Conservation (phyloP, 768 basidiomycete genomes). For the Trametes punicea region DNA sequence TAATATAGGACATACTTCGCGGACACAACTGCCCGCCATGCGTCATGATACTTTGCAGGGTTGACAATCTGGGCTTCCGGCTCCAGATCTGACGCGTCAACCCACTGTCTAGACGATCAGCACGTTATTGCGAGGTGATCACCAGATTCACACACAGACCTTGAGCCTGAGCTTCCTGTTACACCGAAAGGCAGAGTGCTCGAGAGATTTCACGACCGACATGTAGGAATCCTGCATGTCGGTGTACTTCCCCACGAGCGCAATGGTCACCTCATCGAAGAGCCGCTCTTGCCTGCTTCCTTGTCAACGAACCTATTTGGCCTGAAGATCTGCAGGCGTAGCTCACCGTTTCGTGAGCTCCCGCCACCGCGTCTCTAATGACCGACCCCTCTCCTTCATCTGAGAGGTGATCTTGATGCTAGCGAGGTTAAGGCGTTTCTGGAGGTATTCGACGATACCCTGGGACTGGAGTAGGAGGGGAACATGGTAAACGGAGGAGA, state of each 20-base stretch:
- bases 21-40: slow-evolving; percentile 89
- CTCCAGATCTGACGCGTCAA: slow-evolving; percentile 92
- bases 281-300: slow-evolving; percentile 81
- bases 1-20: slow-evolving; percentile 58
- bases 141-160: slow-evolving; percentile 38
- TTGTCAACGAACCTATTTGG: background rate
- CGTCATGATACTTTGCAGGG: slow-evolving; percentile 91
- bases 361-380: slow-evolving; percentile 75
- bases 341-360: slow-evolving; percentile 74
- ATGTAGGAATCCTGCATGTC: slow-evolving; percentile 97
- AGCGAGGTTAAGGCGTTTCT: slow-evolving; percentile 74
- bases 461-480: slow-evolving; percentile 89
- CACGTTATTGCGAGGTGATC: background rate
- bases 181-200: slow-evolving; percentile 94
- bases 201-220: slow-evolving; percentile 94
- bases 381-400: slow-evolving; percentile 58
- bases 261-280: slow-evolving; percentile 85
- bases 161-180: slow-evolving; percentile 79
- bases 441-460: slow-evolving; percentile 84
- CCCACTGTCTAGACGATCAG: slow-evolving; percentile 60
- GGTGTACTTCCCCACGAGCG: slow-evolving; percentile 96
- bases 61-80: slow-evolving; percentile 70
- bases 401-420: slow-evolving; percentile 50
- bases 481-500: slow-evolving; percentile 96
- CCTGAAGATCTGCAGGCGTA: background rate